Evolutionary conservation across 176 grass and related monocot genomes (phyloP).

Genomic region (Carex pumila): DNA sequence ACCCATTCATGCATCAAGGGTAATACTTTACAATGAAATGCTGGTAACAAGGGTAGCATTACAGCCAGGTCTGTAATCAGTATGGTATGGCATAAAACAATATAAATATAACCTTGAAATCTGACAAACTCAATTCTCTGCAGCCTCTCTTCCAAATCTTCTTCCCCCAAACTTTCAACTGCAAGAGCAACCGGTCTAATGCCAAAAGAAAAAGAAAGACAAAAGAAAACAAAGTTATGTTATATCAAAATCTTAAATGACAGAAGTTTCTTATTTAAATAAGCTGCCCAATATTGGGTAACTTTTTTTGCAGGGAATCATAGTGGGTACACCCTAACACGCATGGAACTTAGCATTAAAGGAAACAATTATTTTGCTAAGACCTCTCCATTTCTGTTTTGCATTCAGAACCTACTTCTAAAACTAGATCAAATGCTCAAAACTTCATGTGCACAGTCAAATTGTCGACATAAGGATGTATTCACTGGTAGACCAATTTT

Average conservation of each 20-base stretch:
- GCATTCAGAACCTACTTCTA: neutral
- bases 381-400: neutral
- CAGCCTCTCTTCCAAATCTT: constrained; percentile 53
- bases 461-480: neutral
- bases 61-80: neutral
- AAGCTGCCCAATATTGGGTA: neutral
- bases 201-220: neutral
- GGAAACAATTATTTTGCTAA: neutral
- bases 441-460: neutral
- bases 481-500: neutral
- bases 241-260: neutral
- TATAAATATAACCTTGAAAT: neutral
- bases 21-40: neutral
- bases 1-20: neutral
- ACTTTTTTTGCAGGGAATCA: neutral
- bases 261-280: neutral
- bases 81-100: neutral
- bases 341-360: neutral
- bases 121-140: constrained; percentile 36
- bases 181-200: constrained; percentile 21
- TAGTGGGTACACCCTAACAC: neutral
- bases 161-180: constrained; percentile 20
- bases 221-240: neutral
- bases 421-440: neutral
- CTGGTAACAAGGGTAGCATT: neutral